Conservation (phyloP, 768 basidiomycete genomes). For the Panellus pusillus region DNA sequence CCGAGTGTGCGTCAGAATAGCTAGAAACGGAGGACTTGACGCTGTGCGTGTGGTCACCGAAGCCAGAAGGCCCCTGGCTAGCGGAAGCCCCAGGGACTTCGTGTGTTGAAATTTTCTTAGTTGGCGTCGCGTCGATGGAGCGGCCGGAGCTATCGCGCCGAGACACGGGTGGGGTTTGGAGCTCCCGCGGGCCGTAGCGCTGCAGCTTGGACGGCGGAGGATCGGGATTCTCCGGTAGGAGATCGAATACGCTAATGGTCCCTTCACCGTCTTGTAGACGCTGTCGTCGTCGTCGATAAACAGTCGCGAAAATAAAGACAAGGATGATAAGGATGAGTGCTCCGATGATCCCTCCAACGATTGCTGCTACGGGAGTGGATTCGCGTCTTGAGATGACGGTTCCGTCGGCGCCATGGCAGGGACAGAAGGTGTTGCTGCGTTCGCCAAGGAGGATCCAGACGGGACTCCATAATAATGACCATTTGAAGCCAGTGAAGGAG, state of each 20-base stretch:
- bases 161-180: conserved; percentile 1
- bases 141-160: conserved; percentile 7
- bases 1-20: conserved; percentile 7
- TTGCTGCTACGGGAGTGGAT: not conserved
- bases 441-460: not conserved
- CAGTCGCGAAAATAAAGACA: not conserved
- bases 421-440: not conserved
- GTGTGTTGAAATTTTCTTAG: not conserved
- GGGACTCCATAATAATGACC: not conserved
- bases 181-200: not conserved
- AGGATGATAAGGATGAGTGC: conserved; percentile 8
- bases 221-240: conserved; percentile 3
- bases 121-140: conserved; percentile 13
- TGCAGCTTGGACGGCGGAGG: not conserved
- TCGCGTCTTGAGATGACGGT: not conserved
- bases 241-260: conserved; percentile 17
- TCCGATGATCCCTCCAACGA: conserved; percentile 3
- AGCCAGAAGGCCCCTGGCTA: not conserved
- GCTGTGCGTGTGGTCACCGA: not conserved
- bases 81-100: no score
- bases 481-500: not conserved
- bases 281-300: conserved; percentile 3
- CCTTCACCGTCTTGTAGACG: not conserved
- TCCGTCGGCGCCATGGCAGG: not conserved
- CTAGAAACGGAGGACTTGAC: conserved; percentile 11